A percentile compares a stretch with the other conserved stretches of the same genome.
Evolutionary conservation across 257 asterid species (phyloP).

Genomic region (Mentha longifolia): DNA sequence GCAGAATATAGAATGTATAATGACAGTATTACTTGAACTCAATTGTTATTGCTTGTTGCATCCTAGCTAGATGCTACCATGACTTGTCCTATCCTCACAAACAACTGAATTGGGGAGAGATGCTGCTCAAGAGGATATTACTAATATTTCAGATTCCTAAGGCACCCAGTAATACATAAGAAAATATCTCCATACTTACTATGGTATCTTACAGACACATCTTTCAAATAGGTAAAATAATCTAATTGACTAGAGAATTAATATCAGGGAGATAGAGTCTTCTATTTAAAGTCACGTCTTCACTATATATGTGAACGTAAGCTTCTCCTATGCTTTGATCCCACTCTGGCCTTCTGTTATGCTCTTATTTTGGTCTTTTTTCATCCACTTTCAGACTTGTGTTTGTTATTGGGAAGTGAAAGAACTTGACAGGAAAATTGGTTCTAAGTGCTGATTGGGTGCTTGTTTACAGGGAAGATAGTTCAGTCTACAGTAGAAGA

Average conservation of each 20-base stretch:
- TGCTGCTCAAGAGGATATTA: background rate
- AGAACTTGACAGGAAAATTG: slow-evolving; percentile 2
- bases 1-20: background rate
- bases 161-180: background rate
- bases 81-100: background rate
- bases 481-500: slow-evolving; percentile 94
- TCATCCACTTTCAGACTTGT: background rate
- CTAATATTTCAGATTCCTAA: background rate
- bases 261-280: background rate
- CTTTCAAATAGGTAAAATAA: background rate
- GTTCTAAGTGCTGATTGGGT: slow-evolving; percentile 29
- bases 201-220: slow-evolving; percentile 8
- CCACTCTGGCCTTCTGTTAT: background rate
- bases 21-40: background rate
- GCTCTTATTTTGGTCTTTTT: background rate
- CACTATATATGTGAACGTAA: background rate
- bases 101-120: slow-evolving; percentile 11
- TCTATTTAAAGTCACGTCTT: slow-evolving; percentile 11
- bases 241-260: background rate
- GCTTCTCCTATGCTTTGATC: slow-evolving; percentile 1
- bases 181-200: background rate
- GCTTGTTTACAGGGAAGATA: slow-evolving; percentile 83
- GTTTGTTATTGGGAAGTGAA: background rate
- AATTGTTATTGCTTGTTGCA: background rate
- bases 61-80: background rate